Evolutionary conservation across 257 asterid species (phyloP).

Genomic region (Catharanthus roseus): DNA sequence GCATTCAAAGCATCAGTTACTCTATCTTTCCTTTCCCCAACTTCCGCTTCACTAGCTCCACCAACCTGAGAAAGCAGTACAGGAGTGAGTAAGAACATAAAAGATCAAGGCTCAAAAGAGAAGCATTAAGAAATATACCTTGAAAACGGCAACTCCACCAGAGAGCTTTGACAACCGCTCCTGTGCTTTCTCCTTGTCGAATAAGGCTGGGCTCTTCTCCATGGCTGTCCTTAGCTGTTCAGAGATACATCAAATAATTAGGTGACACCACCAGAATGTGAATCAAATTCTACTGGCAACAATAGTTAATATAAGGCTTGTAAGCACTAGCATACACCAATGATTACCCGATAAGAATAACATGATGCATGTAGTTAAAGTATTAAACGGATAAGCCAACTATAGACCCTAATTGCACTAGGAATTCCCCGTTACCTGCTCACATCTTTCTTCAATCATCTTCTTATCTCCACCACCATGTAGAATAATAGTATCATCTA

Average conservation of each 20-base stretch:
- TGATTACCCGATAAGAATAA: neutral
- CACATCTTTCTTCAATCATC: constrained; percentile 90
- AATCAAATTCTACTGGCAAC: neutral
- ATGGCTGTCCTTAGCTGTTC: constrained; percentile 66
- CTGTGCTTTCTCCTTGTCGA: constrained; percentile 92
- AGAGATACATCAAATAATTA: neutral
- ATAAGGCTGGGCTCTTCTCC: constrained; percentile 59
- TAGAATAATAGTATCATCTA: constrained; percentile 77
- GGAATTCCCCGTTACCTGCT: constrained; percentile 47
- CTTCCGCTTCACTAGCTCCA: constrained; percentile 83
- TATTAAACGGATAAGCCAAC: neutral
- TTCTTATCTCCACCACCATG: constrained; percentile 90
- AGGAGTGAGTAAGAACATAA: neutral
- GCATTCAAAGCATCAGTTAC: constrained; percentile 95
- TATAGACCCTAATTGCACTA: neutral
- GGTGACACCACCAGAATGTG: neutral
- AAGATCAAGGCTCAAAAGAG: neutral
- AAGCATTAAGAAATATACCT: constrained; percentile 36
- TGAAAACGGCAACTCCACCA: constrained; percentile 94
- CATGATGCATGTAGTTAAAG: neutral
- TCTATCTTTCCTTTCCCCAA: constrained; percentile 92
- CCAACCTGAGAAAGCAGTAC: constrained; percentile 59
- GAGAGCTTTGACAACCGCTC: constrained; percentile 85
- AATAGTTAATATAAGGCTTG: neutral
- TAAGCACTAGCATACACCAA: neutral